A percentile compares a stretch with the other conserved stretches of the same genome.
These are phyloP conservation scores for Fusarium sp. DNA, from an alignment of 2,329 filamentous ascomycete species.

Conservation along the genomic window DNA sequence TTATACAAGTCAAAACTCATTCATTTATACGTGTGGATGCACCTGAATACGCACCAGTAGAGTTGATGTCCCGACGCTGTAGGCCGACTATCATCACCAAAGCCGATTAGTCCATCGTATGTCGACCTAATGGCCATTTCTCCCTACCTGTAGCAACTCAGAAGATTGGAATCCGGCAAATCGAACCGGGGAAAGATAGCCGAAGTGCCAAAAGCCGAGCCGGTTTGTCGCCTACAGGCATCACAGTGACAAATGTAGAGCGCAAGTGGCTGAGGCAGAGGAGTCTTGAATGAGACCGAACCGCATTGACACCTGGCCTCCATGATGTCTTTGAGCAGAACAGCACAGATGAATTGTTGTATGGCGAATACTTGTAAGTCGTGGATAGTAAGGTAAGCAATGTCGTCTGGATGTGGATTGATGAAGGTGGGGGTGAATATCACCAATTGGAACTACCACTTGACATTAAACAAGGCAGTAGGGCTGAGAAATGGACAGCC, in stretches of 20 bases:
- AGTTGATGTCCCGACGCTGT: slow-evolving; percentile 65
- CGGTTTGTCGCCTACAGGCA: slow-evolving; percentile 71
- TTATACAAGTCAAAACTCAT: slow-evolving; percentile 10
- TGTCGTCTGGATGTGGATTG: slow-evolving; percentile 7
- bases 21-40: not conserved
- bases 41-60: slow-evolving; percentile 59
- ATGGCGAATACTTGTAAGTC: not conserved
- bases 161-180: slow-evolving; percentile 58
- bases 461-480: not conserved
- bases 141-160: slow-evolving; percentile 62
- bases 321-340: slow-evolving; percentile 51
- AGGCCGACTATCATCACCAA: slow-evolving; percentile 55
- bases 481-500: not conserved
- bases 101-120: slow-evolving; percentile 5
- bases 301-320: slow-evolving; percentile 72
- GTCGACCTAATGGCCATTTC: not conserved
- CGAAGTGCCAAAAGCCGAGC: slow-evolving; percentile 73
- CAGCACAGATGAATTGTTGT: not conserved
- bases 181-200: slow-evolving; percentile 75
- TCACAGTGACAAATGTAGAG: slow-evolving; percentile 77
- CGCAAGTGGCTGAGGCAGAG: slow-evolving; percentile 65
- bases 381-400: not conserved
- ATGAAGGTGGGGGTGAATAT: slow-evolving; percentile 20
- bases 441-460: slow-evolving; percentile 13
- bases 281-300: slow-evolving; percentile 68